These are phyloP conservation scores for Nakazawaea pomicola DNA, from an alignment of 805 yeast genomes.

Conservation along the genomic window DNA sequence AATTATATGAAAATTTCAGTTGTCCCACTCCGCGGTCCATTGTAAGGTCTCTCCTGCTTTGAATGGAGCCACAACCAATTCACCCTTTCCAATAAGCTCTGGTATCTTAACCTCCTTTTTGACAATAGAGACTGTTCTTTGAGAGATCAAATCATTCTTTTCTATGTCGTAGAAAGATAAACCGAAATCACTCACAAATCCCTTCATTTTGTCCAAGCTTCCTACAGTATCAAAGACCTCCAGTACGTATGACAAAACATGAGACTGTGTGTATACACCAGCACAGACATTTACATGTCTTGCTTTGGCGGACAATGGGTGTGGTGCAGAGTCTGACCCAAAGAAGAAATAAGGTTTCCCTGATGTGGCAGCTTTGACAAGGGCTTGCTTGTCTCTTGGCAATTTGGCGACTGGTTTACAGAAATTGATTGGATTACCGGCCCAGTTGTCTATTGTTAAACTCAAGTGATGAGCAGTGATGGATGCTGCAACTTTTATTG, in stretches of 20 bases:
- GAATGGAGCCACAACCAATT: slow-evolving; percentile 73
- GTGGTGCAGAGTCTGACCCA: slow-evolving; percentile 98
- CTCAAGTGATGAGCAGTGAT: slow-evolving; percentile 94
- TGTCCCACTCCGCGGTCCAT: slow-evolving; percentile 75
- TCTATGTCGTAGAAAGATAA: slow-evolving; percentile 61
- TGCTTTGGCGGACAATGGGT: slow-evolving; percentile 75
- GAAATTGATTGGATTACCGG: slow-evolving; percentile 90
- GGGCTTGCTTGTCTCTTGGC: slow-evolving; percentile 76
- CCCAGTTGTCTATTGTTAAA: slow-evolving; percentile 91
- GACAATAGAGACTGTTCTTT: slow-evolving; percentile 50
- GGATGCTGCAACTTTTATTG: slow-evolving; percentile 75
- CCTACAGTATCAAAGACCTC: slow-evolving; percentile 70
- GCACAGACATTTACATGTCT: slow-evolving; percentile 87
- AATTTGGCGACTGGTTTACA: slow-evolving; percentile 98
- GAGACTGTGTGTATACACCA: slow-evolving; percentile 93
- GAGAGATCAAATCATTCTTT: slow-evolving; percentile 35
- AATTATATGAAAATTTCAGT: not conserved
- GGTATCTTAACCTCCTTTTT: slow-evolving; percentile 55
- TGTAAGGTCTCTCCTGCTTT: slow-evolving; percentile 68
- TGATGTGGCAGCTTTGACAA: slow-evolving; percentile 82
- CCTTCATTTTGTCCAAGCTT: slow-evolving; percentile 59
- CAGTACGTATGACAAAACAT: slow-evolving; percentile 79
- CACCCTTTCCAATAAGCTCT: slow-evolving; percentile 41
- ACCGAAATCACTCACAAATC: slow-evolving; percentile 76
- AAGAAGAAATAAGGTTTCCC: slow-evolving; percentile 92